Base-by-base conservation (phyloP, 345 rosid species). In the Erucastrum elatum region DNA sequence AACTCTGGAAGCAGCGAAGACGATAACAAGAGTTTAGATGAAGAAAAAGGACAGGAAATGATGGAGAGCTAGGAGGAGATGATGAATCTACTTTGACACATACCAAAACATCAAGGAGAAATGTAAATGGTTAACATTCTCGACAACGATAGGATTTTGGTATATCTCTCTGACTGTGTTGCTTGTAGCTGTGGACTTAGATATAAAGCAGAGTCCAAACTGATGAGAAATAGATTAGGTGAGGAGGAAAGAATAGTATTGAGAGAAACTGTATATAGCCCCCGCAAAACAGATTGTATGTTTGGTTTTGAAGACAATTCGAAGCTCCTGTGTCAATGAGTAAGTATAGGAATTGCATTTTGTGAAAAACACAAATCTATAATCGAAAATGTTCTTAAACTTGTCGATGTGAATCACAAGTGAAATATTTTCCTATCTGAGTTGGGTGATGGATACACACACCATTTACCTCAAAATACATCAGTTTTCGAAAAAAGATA, bases 11-110 rank as follows among this genome's bases (percentile, higher is more conserved):
- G 71, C 35, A 67, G 68, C 35, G 29, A 65, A 2, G 70, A 51
- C 51, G 66, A 63, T 11, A 29, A 77, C 15, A 68, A 70, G 35
- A 73, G 84, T 81, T 56, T 84, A 13, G 85, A 78, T 53, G 90
- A 76, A 74, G 87, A 87, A 60, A 84, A 77, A 21, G 21, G 21
- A 21, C 21, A 21, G 21, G 21, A 21, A 21, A 25, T 0, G 53
- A 41, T 41, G 56, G 56, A 49, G n/a, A 49, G 56, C 3, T 35
- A 44, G 49, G 25, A 35, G 10, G 41, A 26, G 71, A 27, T 46
- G 71, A 29, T 69, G 72, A 5, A 69, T n/a, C 30, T 69, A 59
- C 59, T 12, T 46, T 44, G 71, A 26, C 13, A 46, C 35, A 7
- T 44, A 27, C 21, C 41, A 11, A 41, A 41, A 6, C 56, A 17